These are phyloP conservation scores for Sporothrix sp. DNA, from an alignment of 2,329 filamentous ascomycete genomes.

Conservation along the genomic window DNA sequence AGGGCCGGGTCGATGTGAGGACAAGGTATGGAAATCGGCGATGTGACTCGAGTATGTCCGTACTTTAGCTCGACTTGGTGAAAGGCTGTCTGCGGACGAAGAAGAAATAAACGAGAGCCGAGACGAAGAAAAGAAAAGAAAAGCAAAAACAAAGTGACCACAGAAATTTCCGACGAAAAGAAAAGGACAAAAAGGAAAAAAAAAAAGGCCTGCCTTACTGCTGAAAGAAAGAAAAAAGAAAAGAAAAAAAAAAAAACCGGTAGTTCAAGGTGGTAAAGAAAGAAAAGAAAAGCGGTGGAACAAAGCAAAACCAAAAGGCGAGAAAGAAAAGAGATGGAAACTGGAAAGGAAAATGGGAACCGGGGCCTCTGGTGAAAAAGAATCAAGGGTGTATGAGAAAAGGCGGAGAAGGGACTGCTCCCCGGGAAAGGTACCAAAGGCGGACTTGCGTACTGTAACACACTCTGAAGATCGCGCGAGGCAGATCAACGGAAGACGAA, in stretches of 20 bases:
- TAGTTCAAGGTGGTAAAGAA: slow-evolving; percentile 9
- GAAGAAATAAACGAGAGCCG: background rate
- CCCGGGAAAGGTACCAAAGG: background rate
- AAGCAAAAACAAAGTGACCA: too few species aligned
- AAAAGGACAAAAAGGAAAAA: background rate
- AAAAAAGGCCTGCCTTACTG: too few species aligned
- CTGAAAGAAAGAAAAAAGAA: slow-evolving; percentile 12
- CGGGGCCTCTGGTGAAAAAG: slow-evolving; percentile 10
- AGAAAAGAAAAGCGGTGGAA: slow-evolving; percentile 11
- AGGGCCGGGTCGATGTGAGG: background rate
- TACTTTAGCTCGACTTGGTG: too few species aligned
- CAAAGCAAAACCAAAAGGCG: background rate
- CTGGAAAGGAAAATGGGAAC: background rate
- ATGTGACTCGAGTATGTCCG: too few species aligned
- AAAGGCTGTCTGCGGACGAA: background rate
- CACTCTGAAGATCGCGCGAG: slow-evolving; percentile 5
- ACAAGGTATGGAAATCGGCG: background rate
- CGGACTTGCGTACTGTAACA: slow-evolving; percentile 8
- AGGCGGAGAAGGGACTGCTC: slow-evolving; percentile 6
- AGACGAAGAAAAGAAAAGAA: background rate
- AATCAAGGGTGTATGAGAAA: slow-evolving; percentile 6
- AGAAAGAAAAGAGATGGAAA: slow-evolving; percentile 12
- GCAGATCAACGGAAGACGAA: background rate
- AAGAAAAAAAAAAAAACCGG: background rate
- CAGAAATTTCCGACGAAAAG: too few species aligned